These are phyloP conservation scores for Knufia fluminis DNA, from an alignment of 2,329 filamentous ascomycete genomes.

Conservation along the genomic window DNA sequence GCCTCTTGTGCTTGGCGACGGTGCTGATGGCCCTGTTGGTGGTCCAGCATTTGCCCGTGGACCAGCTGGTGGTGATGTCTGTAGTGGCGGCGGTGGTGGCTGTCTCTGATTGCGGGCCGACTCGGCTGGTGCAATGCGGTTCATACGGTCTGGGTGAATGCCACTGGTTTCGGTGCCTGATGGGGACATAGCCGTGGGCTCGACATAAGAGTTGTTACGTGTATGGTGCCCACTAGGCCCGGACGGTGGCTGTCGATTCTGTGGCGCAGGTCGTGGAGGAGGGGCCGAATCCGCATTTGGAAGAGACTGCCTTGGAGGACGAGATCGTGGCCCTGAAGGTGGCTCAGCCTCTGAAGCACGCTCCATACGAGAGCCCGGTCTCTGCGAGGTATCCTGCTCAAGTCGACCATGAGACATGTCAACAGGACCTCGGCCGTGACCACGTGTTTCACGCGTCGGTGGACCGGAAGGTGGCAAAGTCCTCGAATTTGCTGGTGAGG, in stretches of 20 bases:
- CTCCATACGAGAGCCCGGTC: conserved; percentile 39
- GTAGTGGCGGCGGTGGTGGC: conserved; percentile 11
- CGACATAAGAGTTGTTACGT: conserved; percentile 28
- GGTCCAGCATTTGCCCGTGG: conserved; percentile 28
- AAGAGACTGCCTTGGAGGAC: conserved; percentile 21
- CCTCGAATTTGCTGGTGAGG: neutral
- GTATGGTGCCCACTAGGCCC: conserved; percentile 34
- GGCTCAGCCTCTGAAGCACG: conserved; percentile 30
- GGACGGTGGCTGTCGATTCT: conserved; percentile 36
- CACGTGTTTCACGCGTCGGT: conserved; percentile 9
- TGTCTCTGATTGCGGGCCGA: conserved; percentile 13
- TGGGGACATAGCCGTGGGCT: conserved; percentile 24
- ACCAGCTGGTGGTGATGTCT: conserved; percentile 30
- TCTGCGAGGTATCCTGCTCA: conserved; percentile 29
- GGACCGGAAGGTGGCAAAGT: neutral
- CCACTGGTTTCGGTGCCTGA: conserved; percentile 34
- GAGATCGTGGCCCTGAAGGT: conserved; percentile 46
- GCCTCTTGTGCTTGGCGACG: conserved; percentile 29
- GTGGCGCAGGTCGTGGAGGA: conserved; percentile 11
- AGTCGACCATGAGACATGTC: conserved; percentile 41
- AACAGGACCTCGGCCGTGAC: conserved; percentile 18
- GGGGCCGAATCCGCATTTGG: conserved; percentile 11
- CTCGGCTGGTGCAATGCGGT: conserved; percentile 28
- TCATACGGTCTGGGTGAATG: conserved; percentile 47
- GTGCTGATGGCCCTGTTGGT: conserved; percentile 28